phyloP scores from a whole-genome alignment of 202 grass and related monocot genomes.

The Dendrocalamus latiflorus region DNA sequence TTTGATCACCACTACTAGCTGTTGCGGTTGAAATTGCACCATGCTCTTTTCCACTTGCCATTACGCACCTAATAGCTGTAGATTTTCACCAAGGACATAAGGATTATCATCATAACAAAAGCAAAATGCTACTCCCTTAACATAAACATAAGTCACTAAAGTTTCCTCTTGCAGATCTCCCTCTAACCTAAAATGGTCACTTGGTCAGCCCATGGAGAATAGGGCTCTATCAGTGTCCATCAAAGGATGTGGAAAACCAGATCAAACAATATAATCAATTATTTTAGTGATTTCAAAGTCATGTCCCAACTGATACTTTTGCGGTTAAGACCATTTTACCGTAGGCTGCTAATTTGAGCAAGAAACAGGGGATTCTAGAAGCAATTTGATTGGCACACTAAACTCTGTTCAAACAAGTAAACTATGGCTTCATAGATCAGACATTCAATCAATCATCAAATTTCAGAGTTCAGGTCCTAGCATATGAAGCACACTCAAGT shows the following conservation, averaged over 20 bases:
- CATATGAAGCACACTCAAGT: background rate
- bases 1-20: conserved; percentile 22
- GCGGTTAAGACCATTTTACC: background rate
- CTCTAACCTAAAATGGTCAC: background rate
- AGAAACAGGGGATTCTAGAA: background rate
- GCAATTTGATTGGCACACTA: background rate
- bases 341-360: background rate
- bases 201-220: background rate
- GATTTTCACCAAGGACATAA: background rate
- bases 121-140: background rate
- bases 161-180: background rate
- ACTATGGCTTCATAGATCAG: background rate
- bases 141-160: background rate
- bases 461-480: background rate
- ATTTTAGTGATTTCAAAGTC: background rate
- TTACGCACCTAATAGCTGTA: conserved; percentile 58
- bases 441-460: background rate
- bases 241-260: background rate
- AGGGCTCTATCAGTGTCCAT: background rate
- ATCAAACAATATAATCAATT: background rate
- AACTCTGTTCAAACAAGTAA: background rate
- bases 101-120: background rate
- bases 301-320: background rate
- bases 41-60: conserved; percentile 44
- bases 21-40: conserved; percentile 6